phyloP scores from a whole-genome alignment of 2,329 filamentous ascomycete genomes.

The Myriosclerotinia scirpicola region DNA sequence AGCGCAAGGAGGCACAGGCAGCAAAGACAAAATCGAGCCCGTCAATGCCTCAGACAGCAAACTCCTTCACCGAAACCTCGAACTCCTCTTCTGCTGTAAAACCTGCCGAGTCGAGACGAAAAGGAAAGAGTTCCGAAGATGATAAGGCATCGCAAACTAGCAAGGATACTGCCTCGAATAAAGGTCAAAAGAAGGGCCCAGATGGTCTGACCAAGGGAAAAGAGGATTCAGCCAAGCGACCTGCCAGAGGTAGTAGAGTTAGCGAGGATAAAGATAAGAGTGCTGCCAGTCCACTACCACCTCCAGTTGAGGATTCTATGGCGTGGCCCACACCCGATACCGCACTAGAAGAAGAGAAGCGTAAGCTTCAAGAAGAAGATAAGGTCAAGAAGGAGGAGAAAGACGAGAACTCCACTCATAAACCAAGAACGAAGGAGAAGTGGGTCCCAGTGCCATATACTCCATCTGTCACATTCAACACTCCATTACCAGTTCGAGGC shows the following conservation, averaged over 20 bases:
- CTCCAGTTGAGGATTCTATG: slow-evolving; percentile 71
- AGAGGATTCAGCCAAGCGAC: slow-evolving; percentile 38
- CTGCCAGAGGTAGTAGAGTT: slow-evolving; percentile 36
- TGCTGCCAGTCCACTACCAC: slow-evolving; percentile 47
- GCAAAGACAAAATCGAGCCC: slow-evolving; percentile 47
- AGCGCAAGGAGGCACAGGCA: slow-evolving; percentile 67
- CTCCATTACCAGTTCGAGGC: slow-evolving; percentile 68
- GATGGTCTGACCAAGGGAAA: slow-evolving; percentile 40
- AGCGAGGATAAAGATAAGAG: slow-evolving; percentile 41
- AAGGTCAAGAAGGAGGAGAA: slow-evolving; percentile 65
- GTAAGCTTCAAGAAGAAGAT: slow-evolving; percentile 67
- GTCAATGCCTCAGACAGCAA: slow-evolving; percentile 25
- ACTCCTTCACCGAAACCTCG: slow-evolving; percentile 21
- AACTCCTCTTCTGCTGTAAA: slow-evolving; percentile 35
- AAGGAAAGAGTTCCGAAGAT: slow-evolving; percentile 46
- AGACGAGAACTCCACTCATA: slow-evolving; percentile 55
- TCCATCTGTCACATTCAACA: slow-evolving; percentile 83
- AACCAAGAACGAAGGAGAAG: slow-evolving; percentile 68
- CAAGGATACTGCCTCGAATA: slow-evolving; percentile 42
- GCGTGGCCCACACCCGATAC: slow-evolving; percentile 91
- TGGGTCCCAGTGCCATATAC: slow-evolving; percentile 85
- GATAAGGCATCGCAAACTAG: slow-evolving; percentile 36
- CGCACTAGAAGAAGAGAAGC: slow-evolving; percentile 73
- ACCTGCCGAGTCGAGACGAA: slow-evolving; percentile 43
- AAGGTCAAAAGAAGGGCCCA: slow-evolving; percentile 44